These are phyloP conservation scores for Aspergillus ellipticus DNA, from an alignment of 495 filamentous ascomycete genomes.

Conservation along the genomic window DNA sequence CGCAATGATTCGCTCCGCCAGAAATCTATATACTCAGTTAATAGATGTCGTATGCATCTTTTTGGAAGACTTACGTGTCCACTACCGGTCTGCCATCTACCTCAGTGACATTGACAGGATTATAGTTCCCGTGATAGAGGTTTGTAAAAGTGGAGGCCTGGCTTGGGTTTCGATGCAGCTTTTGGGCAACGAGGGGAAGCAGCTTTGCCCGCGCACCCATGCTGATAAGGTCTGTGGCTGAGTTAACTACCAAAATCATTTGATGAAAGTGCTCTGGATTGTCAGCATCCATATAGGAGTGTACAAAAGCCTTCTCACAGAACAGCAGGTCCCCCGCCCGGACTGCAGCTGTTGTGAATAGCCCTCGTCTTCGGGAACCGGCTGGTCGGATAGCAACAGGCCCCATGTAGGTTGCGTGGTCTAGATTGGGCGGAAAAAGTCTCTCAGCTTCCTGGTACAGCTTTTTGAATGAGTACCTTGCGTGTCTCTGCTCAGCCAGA, in stretches of 20 bases:
- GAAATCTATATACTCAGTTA: slow-evolving; percentile 26
- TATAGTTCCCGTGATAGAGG: slow-evolving; percentile 42
- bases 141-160: slow-evolving; percentile 32
- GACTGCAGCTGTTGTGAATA: slow-evolving; percentile 48
- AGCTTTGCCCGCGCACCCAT: slow-evolving; percentile 37
- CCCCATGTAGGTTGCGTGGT: slow-evolving; percentile 44
- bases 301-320: slow-evolving; percentile 54
- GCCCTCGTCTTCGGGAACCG: slow-evolving; percentile 33
- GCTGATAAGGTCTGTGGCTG: slow-evolving; percentile 19
- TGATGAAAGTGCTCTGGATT: slow-evolving; percentile 17
- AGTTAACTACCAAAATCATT: slow-evolving; percentile 32
- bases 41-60: background rate
- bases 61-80: slow-evolving; percentile 39
- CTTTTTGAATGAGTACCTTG: slow-evolving; percentile 41
- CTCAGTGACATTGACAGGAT: slow-evolving; percentile 22
- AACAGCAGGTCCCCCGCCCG: slow-evolving; percentile 50
- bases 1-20: slow-evolving; percentile 41
- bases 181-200: slow-evolving; percentile 35
- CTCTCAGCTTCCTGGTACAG: slow-evolving; percentile 35
- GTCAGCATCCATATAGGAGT: slow-evolving; percentile 12
- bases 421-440: slow-evolving; percentile 32
- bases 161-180: slow-evolving; percentile 50
- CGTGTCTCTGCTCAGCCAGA: slow-evolving; percentile 22
- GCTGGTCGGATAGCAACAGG: slow-evolving; percentile 25
- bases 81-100: slow-evolving; percentile 47